Evolutionary conservation across 179 eudicot species (phyloP).

Genomic region (Silene vulgaris): DNA sequence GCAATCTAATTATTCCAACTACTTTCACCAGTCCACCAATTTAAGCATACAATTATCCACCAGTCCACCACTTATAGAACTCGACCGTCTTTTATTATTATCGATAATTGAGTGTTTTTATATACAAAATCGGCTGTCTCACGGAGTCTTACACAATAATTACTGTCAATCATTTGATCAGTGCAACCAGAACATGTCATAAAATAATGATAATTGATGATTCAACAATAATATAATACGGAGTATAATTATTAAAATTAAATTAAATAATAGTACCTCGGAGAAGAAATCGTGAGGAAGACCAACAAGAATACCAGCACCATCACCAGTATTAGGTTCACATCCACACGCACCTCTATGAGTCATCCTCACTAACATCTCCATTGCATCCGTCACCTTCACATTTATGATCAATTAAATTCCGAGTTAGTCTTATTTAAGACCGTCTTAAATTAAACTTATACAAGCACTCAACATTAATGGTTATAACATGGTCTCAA

Average conservation of each 20-base stretch:
- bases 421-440: too few relatives aligned
- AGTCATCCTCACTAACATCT: conserved; percentile 91
- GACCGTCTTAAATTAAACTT: too few relatives aligned
- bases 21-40: background rate
- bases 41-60: background rate
- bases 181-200: conserved; percentile 6
- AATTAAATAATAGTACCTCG: conserved; percentile 44
- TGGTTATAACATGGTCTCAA: too few relatives aligned
- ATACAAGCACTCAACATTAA: too few relatives aligned
- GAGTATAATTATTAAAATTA: background rate
- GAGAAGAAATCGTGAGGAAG: conserved; percentile 77
- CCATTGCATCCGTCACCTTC: conserved; percentile 87
- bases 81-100: too few relatives aligned
- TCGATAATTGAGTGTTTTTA: too few relatives aligned
- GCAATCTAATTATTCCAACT: background rate
- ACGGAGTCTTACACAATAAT: too few relatives aligned
- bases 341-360: conserved; percentile 99
- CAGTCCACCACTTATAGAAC: too few relatives aligned
- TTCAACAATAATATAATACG: background rate
- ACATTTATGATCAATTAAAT: conserved; percentile 8
- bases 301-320: conserved; percentile 92
- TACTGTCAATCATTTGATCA: background rate
- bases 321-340: conserved; percentile 95
- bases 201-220: background rate
- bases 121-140: too few relatives aligned